Base-by-base conservation (phyloP, 164 flowering plant genomes). In the Warburgia ugandensis region DNA sequence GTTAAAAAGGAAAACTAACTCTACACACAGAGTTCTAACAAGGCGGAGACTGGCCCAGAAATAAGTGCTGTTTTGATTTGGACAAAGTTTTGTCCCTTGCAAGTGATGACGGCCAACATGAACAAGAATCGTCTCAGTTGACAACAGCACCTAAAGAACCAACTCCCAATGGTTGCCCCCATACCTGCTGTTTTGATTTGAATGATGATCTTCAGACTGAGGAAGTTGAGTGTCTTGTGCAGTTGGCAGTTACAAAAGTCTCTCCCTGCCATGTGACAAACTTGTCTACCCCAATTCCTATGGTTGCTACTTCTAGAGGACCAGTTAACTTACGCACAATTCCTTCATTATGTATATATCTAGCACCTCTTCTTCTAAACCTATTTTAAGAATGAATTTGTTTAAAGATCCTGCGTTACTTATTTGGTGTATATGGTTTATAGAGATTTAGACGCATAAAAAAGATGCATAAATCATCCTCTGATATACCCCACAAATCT, bases 251-350 rank as follows among this genome's bases (percentile, higher is more conserved):
- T 21, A 8, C 45, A 42, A 11, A 4, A 12, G 19, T 19, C 17
- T 42, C 25, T 19, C 22, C 47, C 26, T 25, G 19, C 55, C 6
- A 16, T 50, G 37, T 26, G 30, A 45, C n/a, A 22, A 49, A 7
- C 13, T 38, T 55, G 42, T 40, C 56, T 13, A 65, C 82, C 33
- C 71, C 90, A 40, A 66, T 84, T 42, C 79, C 97, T 1, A 80
- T 86, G 16, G 81, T 92, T 46, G 72, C 97, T 59, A 79, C 95
- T 40, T 87, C 94, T 14, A 90, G 83, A 60, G 84, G 95, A 22
- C 63, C 86, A 17, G 77, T 86, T 70, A 55, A 77, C 35, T 95
- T 86, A n/a, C 84, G 82, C 0, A 80, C 80, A 22, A 72, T 75
- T 51, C 59, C 72, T n/a, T 37, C n/a, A n/a, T n/a, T n/a, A n/a